phyloP scores from a whole-genome alignment of 2,329 filamentous ascomycete genomes.

The Verticillium dahliae region DNA sequence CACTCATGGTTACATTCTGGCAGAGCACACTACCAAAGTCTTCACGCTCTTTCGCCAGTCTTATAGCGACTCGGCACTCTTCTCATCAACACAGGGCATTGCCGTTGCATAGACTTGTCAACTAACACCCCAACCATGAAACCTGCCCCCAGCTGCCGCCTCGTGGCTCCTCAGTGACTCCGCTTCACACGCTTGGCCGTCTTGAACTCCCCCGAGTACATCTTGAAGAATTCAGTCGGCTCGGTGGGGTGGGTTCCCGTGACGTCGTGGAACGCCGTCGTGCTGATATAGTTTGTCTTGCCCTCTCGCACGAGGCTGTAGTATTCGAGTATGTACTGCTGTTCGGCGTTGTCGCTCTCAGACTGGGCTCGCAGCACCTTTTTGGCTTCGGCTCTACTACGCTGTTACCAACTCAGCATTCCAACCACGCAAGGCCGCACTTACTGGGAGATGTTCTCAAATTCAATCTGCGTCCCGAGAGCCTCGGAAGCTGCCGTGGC shows the following conservation, averaged over 20 bases:
- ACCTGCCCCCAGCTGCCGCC: no score
- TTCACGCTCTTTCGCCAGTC: no score
- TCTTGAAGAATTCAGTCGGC: slow-evolving; percentile 40
- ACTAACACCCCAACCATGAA: no score
- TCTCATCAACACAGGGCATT: no score
- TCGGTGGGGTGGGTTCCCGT: slow-evolving; percentile 38
- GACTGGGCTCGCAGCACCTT: slow-evolving; percentile 21
- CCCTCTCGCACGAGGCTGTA: slow-evolving; percentile 45
- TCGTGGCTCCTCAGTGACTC: background rate
- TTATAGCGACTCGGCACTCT: no score
- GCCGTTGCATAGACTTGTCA: no score
- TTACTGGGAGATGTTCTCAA: slow-evolving; percentile 38
- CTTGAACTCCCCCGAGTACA: slow-evolving; percentile 31
- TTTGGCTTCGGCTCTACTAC: slow-evolving; percentile 10
- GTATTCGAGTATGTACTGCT: slow-evolving; percentile 43
- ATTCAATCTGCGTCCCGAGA: slow-evolving; percentile 33
- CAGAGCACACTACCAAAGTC: no score
- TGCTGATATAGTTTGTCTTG: slow-evolving; percentile 47
- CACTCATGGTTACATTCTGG: no score
- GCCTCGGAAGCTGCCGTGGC: slow-evolving; percentile 36
- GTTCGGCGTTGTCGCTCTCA: slow-evolving; percentile 29
- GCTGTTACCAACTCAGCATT: background rate
- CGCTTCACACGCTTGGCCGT: slow-evolving; percentile 24
- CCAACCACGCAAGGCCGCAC: slow-evolving; percentile 4
- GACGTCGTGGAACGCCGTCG: slow-evolving; percentile 41